Conservation (phyloP, 176 grass and related monocot genomes). For the Areca catechu region DNA sequence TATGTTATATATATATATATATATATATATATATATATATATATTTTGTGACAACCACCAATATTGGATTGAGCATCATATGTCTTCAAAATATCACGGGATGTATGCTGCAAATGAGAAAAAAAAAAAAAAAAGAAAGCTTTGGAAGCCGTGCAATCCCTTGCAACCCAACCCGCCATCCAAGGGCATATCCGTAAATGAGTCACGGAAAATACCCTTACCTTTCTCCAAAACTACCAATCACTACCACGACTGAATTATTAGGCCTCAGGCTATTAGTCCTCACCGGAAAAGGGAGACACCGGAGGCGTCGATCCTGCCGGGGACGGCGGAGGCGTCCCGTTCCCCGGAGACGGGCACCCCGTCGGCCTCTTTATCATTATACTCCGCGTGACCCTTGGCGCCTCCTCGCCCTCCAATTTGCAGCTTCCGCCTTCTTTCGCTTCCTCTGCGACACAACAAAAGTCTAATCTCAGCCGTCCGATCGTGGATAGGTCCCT, state of each 20-base stretch:
- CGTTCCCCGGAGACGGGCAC: slow-evolving; percentile 47
- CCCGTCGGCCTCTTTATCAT: slow-evolving; percentile 94
- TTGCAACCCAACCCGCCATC: no score
- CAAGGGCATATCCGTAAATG: no score
- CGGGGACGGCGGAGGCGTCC: slow-evolving; percentile 66
- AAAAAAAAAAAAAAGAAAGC: no score
- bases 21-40: no score
- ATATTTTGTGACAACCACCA: no score
- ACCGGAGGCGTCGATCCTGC: slow-evolving; percentile 49
- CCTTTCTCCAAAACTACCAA: slow-evolving; percentile 5
- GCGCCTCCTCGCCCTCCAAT: slow-evolving; percentile 34
- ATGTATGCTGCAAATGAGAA: no score
- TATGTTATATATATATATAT: no score
- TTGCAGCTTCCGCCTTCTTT: slow-evolving; percentile 23
- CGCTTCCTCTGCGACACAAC: slow-evolving; percentile 32
- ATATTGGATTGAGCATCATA: no score
- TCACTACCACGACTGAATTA: no score
- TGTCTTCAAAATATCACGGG: no score
- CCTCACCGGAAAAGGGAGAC: slow-evolving; percentile 77
- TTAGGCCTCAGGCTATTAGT: neutral
- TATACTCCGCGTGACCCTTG: slow-evolving; percentile 89
- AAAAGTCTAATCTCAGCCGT: slow-evolving; percentile 2
- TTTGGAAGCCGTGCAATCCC: no score
- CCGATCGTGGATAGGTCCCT: neutral
- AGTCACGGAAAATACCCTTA: neutral